These are phyloP conservation scores for Chiua virens DNA, from an alignment of 768 basidiomycete genomes.

Conservation along the genomic window DNA sequence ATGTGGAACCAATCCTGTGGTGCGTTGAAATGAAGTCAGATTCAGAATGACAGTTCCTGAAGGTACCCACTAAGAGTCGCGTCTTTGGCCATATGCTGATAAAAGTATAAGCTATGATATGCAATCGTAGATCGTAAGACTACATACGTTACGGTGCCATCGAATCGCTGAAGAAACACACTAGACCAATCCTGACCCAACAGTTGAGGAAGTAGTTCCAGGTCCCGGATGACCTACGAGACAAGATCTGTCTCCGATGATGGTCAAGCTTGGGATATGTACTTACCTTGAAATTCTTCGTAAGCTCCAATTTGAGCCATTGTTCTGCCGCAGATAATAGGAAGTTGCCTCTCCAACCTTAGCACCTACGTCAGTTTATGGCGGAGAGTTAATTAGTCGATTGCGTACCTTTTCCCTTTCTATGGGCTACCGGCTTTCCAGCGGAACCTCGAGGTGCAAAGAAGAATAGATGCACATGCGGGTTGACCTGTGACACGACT, in stretches of 20 bases:
- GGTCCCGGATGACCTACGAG: slow-evolving; percentile 83
- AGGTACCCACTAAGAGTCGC: slow-evolving; percentile 56
- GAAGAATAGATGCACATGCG: slow-evolving; percentile 90
- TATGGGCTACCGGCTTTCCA: slow-evolving; percentile 91
- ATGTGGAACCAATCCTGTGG: slow-evolving; percentile 79
- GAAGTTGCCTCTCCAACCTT: slow-evolving; percentile 95
- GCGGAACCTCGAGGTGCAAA: slow-evolving; percentile 88
- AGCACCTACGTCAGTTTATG: background rate
- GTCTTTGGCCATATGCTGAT: slow-evolving; percentile 84
- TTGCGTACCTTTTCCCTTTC: slow-evolving; percentile 78
- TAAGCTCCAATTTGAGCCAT: slow-evolving; percentile 91
- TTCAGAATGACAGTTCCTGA: background rate
- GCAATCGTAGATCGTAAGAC: slow-evolving; percentile 4
- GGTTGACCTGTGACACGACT: slow-evolving; percentile 93
- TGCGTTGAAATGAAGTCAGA: background rate
- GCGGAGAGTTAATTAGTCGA: background rate
- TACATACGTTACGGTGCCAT: slow-evolving; percentile 81
- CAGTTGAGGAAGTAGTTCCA: slow-evolving; percentile 92
- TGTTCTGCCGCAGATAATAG: slow-evolving; percentile 90
- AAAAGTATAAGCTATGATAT: slow-evolving; percentile 23
- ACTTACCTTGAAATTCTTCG: slow-evolving; percentile 88
- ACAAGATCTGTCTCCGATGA: background rate
- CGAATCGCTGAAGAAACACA: slow-evolving; percentile 94
- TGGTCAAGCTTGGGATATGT: background rate
- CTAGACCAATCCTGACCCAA: slow-evolving; percentile 96